Base-by-base conservation (phyloP, 192 early-diverging fungal genomes). In the Geranomyces variabilis region DNA sequence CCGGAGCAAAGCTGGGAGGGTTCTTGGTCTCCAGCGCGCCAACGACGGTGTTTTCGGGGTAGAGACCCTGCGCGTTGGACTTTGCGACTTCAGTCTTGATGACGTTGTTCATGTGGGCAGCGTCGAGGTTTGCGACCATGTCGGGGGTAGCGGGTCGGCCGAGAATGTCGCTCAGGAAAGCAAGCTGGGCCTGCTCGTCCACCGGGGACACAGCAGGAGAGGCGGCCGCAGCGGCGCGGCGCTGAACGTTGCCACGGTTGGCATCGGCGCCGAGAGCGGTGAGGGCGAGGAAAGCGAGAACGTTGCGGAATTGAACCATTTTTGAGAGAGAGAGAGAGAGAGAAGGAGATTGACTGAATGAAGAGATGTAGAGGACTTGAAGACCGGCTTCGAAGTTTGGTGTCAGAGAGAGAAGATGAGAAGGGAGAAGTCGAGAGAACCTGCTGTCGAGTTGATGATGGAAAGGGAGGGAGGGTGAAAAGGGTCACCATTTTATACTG, bases 141-240 rank as follows among this genome's bases (percentile, higher is more conserved):
- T 47, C 62, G 47, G 70, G 62, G n/a, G 70, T 64, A 22, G 70
- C 70, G 6, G 21, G 44, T 13, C 48, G 14, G 14, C 70, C 70
- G 21, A 72, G 46, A 12, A 72, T 46, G 43, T 72, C 49, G 26
- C 61, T 49, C 70, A 72, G 22, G 49, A 51, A 72, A 36, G 64
- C 59, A 10, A 72, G 49, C 10, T 61, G 70, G 4, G 64, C 34
- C 5, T 61, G 59, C n/a, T 72, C 19, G 34, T 30, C 70, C 36
- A 1, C 43, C 6, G 30, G 55, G 12, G 69, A 56, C 24, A 61
- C 26, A 41, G n/a, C 47, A 26, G 12, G 41, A 26, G 46, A 36
- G 12, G 8, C 58, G 13, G 34, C 34, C 21, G 57, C 24, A 36
- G 31, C n/a, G n/a, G n/a, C n/a, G n/a, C 41, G 13, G 24, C 62